Conservation (phyloP, 2,329 filamentous ascomycete species). For the Alternaria brassicicola region DNA sequence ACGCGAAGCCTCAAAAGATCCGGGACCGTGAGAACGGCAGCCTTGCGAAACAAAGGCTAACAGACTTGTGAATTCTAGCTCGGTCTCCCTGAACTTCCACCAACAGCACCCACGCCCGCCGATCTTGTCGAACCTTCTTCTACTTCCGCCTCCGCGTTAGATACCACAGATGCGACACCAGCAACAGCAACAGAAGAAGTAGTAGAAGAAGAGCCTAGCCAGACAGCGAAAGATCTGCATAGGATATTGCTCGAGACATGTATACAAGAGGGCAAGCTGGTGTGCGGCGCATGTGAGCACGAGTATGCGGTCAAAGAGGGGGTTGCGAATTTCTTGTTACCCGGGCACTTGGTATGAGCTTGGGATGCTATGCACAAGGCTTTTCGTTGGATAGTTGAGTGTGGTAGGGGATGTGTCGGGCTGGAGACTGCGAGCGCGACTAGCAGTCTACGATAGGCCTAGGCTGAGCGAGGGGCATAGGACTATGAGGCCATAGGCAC, state of each 20-base stretch:
- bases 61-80: constrained; percentile 59
- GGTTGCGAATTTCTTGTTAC: constrained; percentile 93
- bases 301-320: constrained; percentile 95
- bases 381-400: background rate
- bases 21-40: background rate
- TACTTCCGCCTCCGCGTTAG: constrained; percentile 3
- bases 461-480: background rate
- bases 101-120: constrained; percentile 38
- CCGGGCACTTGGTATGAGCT: constrained; percentile 79
- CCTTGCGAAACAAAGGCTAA: background rate
- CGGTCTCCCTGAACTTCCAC: constrained; percentile 75
- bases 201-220: constrained; percentile 66
- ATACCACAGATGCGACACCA: constrained; percentile 42
- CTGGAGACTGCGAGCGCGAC: background rate
- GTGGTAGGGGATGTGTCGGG: background rate
- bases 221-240: constrained; percentile 78
- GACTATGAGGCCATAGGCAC: background rate
- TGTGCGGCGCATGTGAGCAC: constrained; percentile 89
- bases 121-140: constrained; percentile 36
- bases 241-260: constrained; percentile 85
- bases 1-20: background rate
- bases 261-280: constrained; percentile 84
- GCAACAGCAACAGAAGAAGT: constrained; percentile 57
- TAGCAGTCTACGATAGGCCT: background rate
- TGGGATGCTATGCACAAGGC: background rate